Conservation (phyloP, 805 yeast genomes). For the Komagataella pseudopastoris region DNA sequence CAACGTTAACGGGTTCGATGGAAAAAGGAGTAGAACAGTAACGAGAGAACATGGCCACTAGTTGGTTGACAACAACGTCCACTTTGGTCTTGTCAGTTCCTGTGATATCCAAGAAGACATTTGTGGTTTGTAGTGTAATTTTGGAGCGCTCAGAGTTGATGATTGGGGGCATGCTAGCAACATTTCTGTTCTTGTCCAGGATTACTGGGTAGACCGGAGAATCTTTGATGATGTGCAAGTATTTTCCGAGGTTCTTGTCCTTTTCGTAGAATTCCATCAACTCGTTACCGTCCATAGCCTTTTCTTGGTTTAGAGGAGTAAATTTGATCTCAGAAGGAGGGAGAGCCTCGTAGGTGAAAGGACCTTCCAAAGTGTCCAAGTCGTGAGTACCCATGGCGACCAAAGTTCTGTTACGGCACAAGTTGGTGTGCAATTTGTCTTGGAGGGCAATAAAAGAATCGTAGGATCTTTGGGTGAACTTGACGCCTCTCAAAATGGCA, state of each 20-base stretch:
- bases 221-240: conserved; percentile 74
- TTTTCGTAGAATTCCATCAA: conserved; percentile 82
- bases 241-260: conserved; percentile 84
- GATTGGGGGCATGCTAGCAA: conserved; percentile 92
- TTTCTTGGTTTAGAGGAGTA: conserved; percentile 60
- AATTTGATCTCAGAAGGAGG: conserved; percentile 68
- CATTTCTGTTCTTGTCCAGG: conserved; percentile 59
- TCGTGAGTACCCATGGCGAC: conserved; percentile 99
- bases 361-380: conserved; percentile 63
- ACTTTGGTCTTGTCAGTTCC: conserved; percentile 94
- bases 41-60: conserved; percentile 91
- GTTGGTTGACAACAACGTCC: conserved; percentile 80
- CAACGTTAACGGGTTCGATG: conserved; percentile 80
- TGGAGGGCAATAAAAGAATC: conserved; percentile 93
- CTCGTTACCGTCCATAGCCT: conserved; percentile 58
- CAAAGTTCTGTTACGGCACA: conserved; percentile 93
- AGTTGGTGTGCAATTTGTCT: conserved; percentile 88
- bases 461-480: conserved; percentile 73
- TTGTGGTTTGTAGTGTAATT: conserved; percentile 70
- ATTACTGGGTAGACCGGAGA: conserved; percentile 88
- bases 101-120: conserved; percentile 86
- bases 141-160: conserved; percentile 89
- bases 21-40: conserved; percentile 74
- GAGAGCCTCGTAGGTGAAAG: conserved; percentile 80
- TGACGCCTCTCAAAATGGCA: conserved; percentile 79